A percentile compares a stretch with the other conserved stretches of the same genome.
These are phyloP conservation scores for Candida dendrica DNA, from an alignment of 805 yeast species.

Conservation along the genomic window DNA sequence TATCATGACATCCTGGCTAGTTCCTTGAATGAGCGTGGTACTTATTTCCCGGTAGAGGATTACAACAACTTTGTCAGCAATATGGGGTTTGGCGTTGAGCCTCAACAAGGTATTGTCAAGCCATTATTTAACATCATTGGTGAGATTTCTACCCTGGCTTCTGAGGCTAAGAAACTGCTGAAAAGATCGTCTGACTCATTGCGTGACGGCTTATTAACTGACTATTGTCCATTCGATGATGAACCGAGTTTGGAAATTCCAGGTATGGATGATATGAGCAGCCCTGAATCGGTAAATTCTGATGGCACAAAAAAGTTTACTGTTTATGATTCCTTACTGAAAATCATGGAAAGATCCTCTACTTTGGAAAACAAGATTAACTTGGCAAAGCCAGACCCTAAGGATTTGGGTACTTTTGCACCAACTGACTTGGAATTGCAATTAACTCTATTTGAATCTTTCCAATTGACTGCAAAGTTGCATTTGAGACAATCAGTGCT, in stretches of 20 bases:
- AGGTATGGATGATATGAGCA: slow-evolving; percentile 11
- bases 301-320: slow-evolving; percentile 17
- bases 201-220: slow-evolving; percentile 19
- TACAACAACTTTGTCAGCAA: slow-evolving; percentile 44
- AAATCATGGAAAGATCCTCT: slow-evolving; percentile 27
- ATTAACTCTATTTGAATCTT: slow-evolving; percentile 62
- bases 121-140: slow-evolving; percentile 62
- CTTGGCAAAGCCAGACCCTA: slow-evolving; percentile 42
- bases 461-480: slow-evolving; percentile 61
- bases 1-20: slow-evolving; percentile 73
- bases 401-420: slow-evolving; percentile 32
- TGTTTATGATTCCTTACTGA: slow-evolving; percentile 27
- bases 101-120: slow-evolving; percentile 67
- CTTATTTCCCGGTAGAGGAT: slow-evolving; percentile 56
- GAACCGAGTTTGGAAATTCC: slow-evolving; percentile 11
- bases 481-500: slow-evolving; percentile 62
- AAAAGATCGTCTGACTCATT: slow-evolving; percentile 21
- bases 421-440: slow-evolving; percentile 55
- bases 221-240: slow-evolving; percentile 11
- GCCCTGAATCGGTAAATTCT: slow-evolving; percentile 13
- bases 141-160: slow-evolving; percentile 55
- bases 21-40: slow-evolving; percentile 50
- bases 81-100: slow-evolving; percentile 45
- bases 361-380: slow-evolving; percentile 43
- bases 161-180: slow-evolving; percentile 36